phyloP scores from a whole-genome alignment of 768 basidiomycete species.

The Rhizopogon rudus region DNA sequence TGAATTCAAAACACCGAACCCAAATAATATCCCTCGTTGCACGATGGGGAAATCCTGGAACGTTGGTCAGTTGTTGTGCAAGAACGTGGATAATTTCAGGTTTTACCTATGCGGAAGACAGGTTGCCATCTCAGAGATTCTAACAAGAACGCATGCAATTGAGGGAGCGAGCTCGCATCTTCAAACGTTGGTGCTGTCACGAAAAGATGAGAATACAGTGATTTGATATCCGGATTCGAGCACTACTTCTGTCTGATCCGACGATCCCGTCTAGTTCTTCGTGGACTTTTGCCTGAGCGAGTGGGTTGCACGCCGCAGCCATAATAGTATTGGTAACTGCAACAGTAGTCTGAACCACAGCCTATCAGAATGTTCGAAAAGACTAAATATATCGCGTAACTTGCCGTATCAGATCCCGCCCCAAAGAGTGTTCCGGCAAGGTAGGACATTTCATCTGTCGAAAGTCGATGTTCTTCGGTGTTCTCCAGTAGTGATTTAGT shows the following conservation, averaged over 20 bases:
- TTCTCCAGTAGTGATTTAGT: conserved; percentile 47
- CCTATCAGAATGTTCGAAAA: background rate
- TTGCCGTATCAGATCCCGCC: conserved; percentile 49
- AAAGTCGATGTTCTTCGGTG: conserved; percentile 41
- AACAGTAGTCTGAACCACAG: conserved; percentile 32
- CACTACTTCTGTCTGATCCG: conserved; percentile 24
- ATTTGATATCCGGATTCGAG: background rate
- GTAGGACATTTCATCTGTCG: conserved; percentile 47
- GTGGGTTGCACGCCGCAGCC: conserved; percentile 45
- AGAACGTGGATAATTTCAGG: background rate
- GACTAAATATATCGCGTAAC: background rate
- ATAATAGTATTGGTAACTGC: conserved; percentile 46
- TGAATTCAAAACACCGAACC: conserved; percentile 7
- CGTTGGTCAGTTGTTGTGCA: conserved; percentile 1
- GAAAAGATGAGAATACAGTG: background rate
- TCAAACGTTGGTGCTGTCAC: conserved; percentile 26
- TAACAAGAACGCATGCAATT: conserved; percentile 25
- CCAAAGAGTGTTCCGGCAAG: conserved; percentile 56
- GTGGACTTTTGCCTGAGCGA: conserved; percentile 40
- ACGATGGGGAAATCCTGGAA: conserved; percentile 52
- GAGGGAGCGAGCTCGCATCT: conserved; percentile 22
- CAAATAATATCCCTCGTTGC: conserved; percentile 57
- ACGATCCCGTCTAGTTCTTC: conserved; percentile 45
- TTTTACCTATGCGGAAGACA: conserved; percentile 15
- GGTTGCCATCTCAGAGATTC: conserved; percentile 30